Percentiles rank a stretch among this genome's conserved stretches.
Conservation (phyloP, 805 yeast genomes). For the Wickerhamomyces rabaulensis region DNA sequence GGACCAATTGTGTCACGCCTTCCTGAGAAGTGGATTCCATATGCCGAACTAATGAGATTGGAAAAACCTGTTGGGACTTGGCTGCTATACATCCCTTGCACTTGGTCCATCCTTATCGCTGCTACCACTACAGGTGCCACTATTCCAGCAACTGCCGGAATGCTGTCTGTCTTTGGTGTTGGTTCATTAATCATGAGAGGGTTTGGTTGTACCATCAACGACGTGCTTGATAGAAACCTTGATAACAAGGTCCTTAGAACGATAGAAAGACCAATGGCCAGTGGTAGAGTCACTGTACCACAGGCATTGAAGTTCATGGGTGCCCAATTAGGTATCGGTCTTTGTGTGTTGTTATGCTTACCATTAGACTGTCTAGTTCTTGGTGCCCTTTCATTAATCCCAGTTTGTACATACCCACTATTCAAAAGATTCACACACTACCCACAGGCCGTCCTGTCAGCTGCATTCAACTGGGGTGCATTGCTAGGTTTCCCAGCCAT, state of each 20-base stretch:
- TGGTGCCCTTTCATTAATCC: slow-evolving; percentile 75
- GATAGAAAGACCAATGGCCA: slow-evolving; percentile 85
- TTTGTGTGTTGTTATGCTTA: slow-evolving; percentile 61
- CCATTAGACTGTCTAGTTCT: slow-evolving; percentile 79
- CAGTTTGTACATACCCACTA: slow-evolving; percentile 84
- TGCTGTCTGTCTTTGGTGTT: slow-evolving; percentile 64
- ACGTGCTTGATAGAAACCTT: slow-evolving; percentile 74
- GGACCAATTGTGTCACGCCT: slow-evolving; percentile 52
- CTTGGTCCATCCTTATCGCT: slow-evolving; percentile 93
- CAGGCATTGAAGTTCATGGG: slow-evolving; percentile 70
- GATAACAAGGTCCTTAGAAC: slow-evolving; percentile 88
- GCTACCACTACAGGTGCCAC: slow-evolving; percentile 72
- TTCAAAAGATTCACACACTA: slow-evolving; percentile 94
- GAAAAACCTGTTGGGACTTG: slow-evolving; percentile 97
- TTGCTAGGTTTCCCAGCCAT: slow-evolving; percentile 93
- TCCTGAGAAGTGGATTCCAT: slow-evolving; percentile 77
- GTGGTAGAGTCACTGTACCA: slow-evolving; percentile 67
- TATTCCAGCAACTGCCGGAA: slow-evolving; percentile 51
- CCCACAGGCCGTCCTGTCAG: slow-evolving; percentile 80
- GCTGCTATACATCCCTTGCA: slow-evolving; percentile 75
- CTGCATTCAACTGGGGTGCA: slow-evolving; percentile 94
- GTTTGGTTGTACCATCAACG: slow-evolving; percentile 96
- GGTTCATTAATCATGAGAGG: slow-evolving; percentile 95
- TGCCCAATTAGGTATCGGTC: slow-evolving; percentile 70
- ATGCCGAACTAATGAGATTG: slow-evolving; percentile 84